A percentile compares a stretch with the other conserved stretches of the same genome.
phyloP scores from a whole-genome alignment of 495 filamentous ascomycete species.

The Annulohypoxylon maeteangense region DNA sequence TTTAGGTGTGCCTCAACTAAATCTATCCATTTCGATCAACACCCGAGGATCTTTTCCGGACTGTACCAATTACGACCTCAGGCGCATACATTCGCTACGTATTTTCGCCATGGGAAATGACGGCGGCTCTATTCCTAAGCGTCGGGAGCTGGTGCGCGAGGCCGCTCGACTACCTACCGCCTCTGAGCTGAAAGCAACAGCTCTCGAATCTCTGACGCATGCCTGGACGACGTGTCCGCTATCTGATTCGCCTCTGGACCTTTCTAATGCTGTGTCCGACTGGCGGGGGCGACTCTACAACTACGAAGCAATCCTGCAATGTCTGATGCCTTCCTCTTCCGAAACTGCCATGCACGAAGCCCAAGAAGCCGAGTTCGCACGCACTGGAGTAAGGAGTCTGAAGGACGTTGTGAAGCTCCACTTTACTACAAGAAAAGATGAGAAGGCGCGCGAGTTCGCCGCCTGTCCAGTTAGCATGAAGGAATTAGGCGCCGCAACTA shows the following conservation, averaged over 20 bases:
- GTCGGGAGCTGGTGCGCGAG: conserved; percentile 93
- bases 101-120: conserved; percentile 85
- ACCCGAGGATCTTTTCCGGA: not conserved
- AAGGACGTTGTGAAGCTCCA: conserved; percentile 91
- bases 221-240: conserved; percentile 88
- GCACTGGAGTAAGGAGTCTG: conserved; percentile 78
- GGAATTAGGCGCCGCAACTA: conserved; percentile 80
- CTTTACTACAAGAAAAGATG: conserved; percentile 64
- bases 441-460: conserved; percentile 65
- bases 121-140: conserved; percentile 88
- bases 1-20: not conserved
- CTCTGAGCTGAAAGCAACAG: conserved; percentile 89
- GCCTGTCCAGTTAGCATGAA: conserved; percentile 91
- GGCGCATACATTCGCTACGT: not conserved
- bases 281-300: conserved; percentile 89
- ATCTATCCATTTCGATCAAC: not conserved
- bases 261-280: conserved; percentile 84
- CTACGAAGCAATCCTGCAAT: conserved; percentile 88
- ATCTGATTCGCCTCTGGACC: conserved; percentile 75
- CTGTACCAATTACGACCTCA: not conserved
- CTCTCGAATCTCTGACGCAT: conserved; percentile 82
- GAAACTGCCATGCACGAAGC: conserved; percentile 42
- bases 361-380: conserved; percentile 68
- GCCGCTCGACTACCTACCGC: conserved; percentile 82
- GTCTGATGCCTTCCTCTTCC: conserved; percentile 75